Conservation (phyloP, 2,329 filamentous ascomycete genomes). For the Acephala macrosclerotiorum region DNA sequence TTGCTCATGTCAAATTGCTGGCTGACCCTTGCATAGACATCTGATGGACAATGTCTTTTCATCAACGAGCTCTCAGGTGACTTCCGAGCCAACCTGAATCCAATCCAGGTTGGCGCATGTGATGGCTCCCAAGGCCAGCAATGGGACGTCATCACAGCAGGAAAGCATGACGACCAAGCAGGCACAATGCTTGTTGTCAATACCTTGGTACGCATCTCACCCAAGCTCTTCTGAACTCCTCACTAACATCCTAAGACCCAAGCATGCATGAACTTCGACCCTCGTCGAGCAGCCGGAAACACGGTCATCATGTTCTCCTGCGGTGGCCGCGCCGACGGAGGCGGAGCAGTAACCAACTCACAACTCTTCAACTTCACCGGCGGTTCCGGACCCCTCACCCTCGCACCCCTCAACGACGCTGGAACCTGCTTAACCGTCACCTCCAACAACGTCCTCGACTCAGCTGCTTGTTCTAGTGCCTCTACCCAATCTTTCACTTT, state of each 20-base stretch:
- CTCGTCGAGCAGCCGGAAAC: constrained; percentile 56
- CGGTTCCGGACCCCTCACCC: constrained; percentile 49
- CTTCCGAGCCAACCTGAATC: constrained; percentile 53
- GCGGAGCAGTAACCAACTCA: constrained; percentile 57
- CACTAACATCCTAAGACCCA: constrained; percentile 50
- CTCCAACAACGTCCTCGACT: constrained; percentile 50
- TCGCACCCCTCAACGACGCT: constrained; percentile 54
- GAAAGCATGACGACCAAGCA: constrained; percentile 57
- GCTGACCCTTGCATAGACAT: constrained; percentile 44
- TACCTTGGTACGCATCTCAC: constrained; percentile 50
- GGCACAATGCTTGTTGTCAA: constrained; percentile 60
- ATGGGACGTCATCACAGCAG: constrained; percentile 55
- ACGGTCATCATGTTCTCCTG: constrained; percentile 66
- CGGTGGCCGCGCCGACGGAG: constrained; percentile 62
- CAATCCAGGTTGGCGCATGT: constrained; percentile 51
- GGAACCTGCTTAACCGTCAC: constrained; percentile 57
- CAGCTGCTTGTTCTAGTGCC: constrained; percentile 52
- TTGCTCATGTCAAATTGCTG: neutral
- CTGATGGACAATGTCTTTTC: constrained; percentile 51
- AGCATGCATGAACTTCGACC: constrained; percentile 66
- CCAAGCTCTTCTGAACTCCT: too few relatives aligned
- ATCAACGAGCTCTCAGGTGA: constrained; percentile 53
- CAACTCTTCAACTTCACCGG: constrained; percentile 59
- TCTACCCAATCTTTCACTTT: constrained; percentile 53
- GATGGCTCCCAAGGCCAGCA: constrained; percentile 49